These are phyloP conservation scores for Sporothrix brunneoviolacea DNA, from an alignment of 2,329 filamentous ascomycete genomes.

Conservation along the genomic window DNA sequence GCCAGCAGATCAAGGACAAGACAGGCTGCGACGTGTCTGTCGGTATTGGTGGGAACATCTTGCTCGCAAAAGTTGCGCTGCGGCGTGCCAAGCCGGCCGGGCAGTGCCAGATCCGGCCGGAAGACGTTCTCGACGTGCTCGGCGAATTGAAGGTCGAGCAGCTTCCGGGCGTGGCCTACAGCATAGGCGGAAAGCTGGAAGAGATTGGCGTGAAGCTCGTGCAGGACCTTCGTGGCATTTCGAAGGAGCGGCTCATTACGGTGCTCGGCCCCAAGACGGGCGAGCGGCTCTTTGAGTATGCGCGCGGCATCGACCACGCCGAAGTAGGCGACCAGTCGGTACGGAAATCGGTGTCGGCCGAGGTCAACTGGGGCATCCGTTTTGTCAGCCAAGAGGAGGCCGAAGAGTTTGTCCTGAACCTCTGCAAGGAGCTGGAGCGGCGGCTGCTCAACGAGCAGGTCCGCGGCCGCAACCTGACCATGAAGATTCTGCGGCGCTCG, in stretches of 20 bases:
- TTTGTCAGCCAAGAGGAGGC: conserved; percentile 90
- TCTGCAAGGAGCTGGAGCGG: conserved; percentile 78
- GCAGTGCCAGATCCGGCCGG: conserved; percentile 79
- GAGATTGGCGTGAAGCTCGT: conserved; percentile 78
- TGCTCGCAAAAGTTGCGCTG: conserved; percentile 85
- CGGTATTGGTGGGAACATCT: conserved; percentile 83
- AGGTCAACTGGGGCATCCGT: conserved; percentile 96
- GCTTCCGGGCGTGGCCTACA: conserved; percentile 87
- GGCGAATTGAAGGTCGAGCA: conserved; percentile 71
- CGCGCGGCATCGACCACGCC: conserved; percentile 75
- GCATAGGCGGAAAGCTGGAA: conserved; percentile 79
- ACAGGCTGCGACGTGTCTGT: conserved; percentile 88
- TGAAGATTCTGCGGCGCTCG: conserved; percentile 90
- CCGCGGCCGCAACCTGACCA: conserved; percentile 78
- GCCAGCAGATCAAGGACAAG: conserved; percentile 61
- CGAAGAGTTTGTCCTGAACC: conserved; percentile 79
- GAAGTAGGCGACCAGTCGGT: conserved; percentile 82
- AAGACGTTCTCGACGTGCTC: conserved; percentile 70
- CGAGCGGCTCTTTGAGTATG: conserved; percentile 82
- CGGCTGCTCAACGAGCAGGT: conserved; percentile 76
- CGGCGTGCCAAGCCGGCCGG: conserved; percentile 91
- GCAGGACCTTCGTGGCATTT: conserved; percentile 70
- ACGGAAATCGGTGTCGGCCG: conserved; percentile 91
- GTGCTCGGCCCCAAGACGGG: conserved; percentile 86
- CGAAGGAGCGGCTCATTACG: conserved; percentile 67